Conservation (phyloP, 2,329 filamentous ascomycete genomes). For the Lecanicillium sp. region DNA sequence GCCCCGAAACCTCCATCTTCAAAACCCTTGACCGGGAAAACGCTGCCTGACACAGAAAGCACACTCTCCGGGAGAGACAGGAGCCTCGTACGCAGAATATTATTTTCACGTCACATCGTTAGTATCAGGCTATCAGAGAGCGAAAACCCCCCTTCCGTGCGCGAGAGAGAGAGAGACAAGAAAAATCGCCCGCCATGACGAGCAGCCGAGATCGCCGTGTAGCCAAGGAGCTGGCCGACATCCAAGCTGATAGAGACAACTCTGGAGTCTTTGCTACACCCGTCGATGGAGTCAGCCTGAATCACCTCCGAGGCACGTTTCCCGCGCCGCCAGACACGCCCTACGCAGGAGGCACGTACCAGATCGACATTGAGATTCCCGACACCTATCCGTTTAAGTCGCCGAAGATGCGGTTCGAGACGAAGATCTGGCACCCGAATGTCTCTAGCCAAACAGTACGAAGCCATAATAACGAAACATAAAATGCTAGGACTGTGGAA, state of each 20-base stretch:
- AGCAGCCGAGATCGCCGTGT: constrained; percentile 52
- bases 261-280: constrained; percentile 69
- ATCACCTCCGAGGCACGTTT: constrained; percentile 76
- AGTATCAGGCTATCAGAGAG: too few species aligned
- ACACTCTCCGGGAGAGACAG: too few species aligned
- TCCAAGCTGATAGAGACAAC: constrained; percentile 59
- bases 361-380: constrained; percentile 80
- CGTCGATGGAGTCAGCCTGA: constrained; percentile 60
- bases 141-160: too few species aligned
- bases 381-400: constrained; percentile 89
- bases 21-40: too few species aligned
- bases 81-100: too few species aligned
- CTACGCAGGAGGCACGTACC: constrained; percentile 78
- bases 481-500: not conserved
- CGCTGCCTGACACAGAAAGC: too few species aligned
- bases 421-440: constrained; percentile 96
- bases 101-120: too few species aligned
- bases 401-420: constrained; percentile 83
- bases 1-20: too few species aligned
- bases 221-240: constrained; percentile 69
- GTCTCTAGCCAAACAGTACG: constrained; percentile 86
- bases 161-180: too few species aligned
- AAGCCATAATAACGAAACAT: not conserved
- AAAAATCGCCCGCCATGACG: constrained; percentile 27
- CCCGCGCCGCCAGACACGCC: constrained; percentile 84